Base-by-base conservation (phyloP, 2,329 filamentous ascomycete genomes). In the Aspergillus sergii region DNA sequence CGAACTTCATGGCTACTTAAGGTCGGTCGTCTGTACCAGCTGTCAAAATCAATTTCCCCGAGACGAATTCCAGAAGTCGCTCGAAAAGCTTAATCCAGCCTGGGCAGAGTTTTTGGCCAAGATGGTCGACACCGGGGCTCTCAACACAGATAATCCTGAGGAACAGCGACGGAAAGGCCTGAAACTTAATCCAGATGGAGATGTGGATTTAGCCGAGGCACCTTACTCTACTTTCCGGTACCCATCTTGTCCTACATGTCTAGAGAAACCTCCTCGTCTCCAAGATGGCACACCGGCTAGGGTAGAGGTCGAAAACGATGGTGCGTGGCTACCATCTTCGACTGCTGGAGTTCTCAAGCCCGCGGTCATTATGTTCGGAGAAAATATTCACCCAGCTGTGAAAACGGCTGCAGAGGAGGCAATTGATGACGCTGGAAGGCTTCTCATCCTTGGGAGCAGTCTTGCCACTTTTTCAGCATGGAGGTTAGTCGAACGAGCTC, bases 381-480 rank as follows among this genome's bases (percentile, higher is more conserved):
- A 98, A 78, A 94, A 88, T 64, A 96, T 98, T 57, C 82, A 86
- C 0, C 77, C 80, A 1, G 72, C 79, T 1, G 89, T 94, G 41
- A 97, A 96, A 76, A 77, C 81, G 1, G 88, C 88, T 0, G 94
- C 94, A 1, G 94, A 98, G 73, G 80, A 87, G 32, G 91, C 91
- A 14, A 88, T 98, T 57, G 92, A 97, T 72, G 84, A 85, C 32
- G 91, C 93, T 1, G 88, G 88, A 7, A 87, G 88, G 63, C 78
- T 98, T 41, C 82, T 98, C 26, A 86, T 98, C 10, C 77, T 98
- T 19, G 95, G 94, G 4, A 97, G 92, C 41, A 97, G 92, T 65
- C 84, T 98, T 55, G 95, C 95, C 7, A 98, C 95, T 0, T 98
- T 96, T 76, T 97, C 93, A 12, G 95, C 95, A 0, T 99, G 93